phyloP scores from a whole-genome alignment of 192 early-diverging fungal species.

The Coemansia sp. region DNA sequence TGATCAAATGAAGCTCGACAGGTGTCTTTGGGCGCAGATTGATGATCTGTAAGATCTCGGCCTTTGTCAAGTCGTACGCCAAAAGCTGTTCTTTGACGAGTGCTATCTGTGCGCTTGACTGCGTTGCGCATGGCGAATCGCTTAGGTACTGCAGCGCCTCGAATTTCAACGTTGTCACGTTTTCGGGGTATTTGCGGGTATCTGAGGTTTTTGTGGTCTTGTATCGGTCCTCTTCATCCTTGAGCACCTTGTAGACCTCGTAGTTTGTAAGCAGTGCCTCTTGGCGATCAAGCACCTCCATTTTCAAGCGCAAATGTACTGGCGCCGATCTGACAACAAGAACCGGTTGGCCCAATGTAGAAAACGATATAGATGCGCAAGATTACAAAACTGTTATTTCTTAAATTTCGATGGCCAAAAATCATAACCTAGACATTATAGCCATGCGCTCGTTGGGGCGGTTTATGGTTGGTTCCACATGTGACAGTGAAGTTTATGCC shows the following conservation, averaged over 20 bases:
- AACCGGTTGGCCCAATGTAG: too few species aligned
- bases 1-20: slow-evolving; percentile 68
- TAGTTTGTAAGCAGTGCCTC: slow-evolving; percentile 67
- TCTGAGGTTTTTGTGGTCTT: slow-evolving; percentile 32
- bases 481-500: not conserved
- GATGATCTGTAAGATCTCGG: slow-evolving; percentile 72
- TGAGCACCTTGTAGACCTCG: slow-evolving; percentile 63
- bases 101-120: slow-evolving; percentile 56
- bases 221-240: slow-evolving; percentile 55
- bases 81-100: slow-evolving; percentile 49
- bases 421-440: not conserved
- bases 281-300: slow-evolving; percentile 64
- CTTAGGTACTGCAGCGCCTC: slow-evolving; percentile 60
- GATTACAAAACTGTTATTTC: too few species aligned
- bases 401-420: not conserved
- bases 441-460: not conserved
- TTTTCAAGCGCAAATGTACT: slow-evolving; percentile 11
- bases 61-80: slow-evolving; percentile 63
- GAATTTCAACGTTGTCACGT: slow-evolving; percentile 66
- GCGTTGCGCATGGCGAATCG: slow-evolving; percentile 59
- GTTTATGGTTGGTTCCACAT: not conserved
- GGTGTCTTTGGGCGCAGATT: slow-evolving; percentile 65
- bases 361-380: too few species aligned
- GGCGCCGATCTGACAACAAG: not conserved
- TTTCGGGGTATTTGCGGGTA: slow-evolving; percentile 57